Evolutionary conservation across 2,329 filamentous ascomycete genomes (phyloP), one percentile per base, ranked within the genome.

Genomic region (Calycina marina): DNA sequence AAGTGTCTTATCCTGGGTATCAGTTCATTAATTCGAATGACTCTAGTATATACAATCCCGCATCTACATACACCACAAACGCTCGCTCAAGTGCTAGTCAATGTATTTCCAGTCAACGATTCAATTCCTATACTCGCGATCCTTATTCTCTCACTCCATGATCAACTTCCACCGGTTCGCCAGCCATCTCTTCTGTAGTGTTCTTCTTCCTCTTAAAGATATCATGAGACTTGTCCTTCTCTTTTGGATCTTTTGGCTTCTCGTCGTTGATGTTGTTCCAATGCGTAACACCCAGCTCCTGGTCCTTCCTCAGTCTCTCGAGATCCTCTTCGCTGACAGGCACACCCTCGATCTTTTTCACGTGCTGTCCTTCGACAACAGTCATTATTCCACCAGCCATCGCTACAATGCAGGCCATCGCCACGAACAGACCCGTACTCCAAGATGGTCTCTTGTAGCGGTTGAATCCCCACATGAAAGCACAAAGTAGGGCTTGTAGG

Each of bases 381-480:
- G 75, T 74, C 50, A 82, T 66, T 18, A 77, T 56, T 3, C 83
- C 83, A 11, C 72, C 82, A 14, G 69, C 50, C 11, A 66, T 77
- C 5, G 77, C 77, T 4, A 78, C 72, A 13, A 75, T 62, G 47
- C 75, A 85, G 3, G 73, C 83, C 4, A 88, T 50, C 2, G 69
- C 78, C 12, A 93, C 77, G 48, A 90, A 83, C 0, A 85, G 56
- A 1, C 82, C 84, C 0, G 81, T 86, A 8, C 74, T 69, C 82
- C 82, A 92, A 14, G 69, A 68, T 0, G 84, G 82, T n/a, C 84
- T 63, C 14, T 77, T 58, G 47, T 74, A 76, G 14, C 80, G 62
- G 49, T 82, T 79, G 55, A 80, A 62, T 2, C 70, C 74, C 80
- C 81, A 92, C 84, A 93, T 92, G 57, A 84, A 79, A 3, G 69